A percentile compares a stretch with the other conserved stretches of the same genome.
Evolutionary conservation across 139 green algal species (phyloP).

Genomic region (Chlorella vulgaris): DNA sequence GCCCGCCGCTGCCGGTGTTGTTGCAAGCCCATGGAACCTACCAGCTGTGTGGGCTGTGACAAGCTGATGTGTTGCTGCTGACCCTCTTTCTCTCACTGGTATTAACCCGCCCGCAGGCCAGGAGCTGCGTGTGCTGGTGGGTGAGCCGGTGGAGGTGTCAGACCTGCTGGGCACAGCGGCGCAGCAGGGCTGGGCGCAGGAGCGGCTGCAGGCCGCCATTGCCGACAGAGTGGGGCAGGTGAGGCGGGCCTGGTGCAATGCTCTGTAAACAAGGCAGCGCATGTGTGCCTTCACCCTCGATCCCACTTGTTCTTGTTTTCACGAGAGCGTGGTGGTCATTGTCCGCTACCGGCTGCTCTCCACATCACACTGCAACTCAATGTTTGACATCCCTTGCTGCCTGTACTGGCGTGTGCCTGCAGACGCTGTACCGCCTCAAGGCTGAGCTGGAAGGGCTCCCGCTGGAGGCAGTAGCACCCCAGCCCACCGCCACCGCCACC

Average conservation of each 20-base stretch:
- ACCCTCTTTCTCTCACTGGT: too few species aligned
- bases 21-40: too few species aligned
- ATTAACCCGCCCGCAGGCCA: constrained; percentile 19
- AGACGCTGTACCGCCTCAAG: constrained; percentile 41
- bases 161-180: constrained; percentile 45
- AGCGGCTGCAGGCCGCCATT: constrained; percentile 60
- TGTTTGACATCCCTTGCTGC: not conserved
- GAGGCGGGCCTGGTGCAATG: not conserved
- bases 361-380: not conserved
- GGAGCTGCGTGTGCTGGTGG: constrained; percentile 76
- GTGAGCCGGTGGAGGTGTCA: constrained; percentile 66
- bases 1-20: too few species aligned
- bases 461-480: constrained; percentile 30
- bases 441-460: constrained; percentile 46
- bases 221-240: constrained; percentile 45
- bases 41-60: too few species aligned
- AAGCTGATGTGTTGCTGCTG: too few species aligned
- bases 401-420: not conserved
- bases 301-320: not conserved
- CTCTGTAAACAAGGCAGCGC: not conserved
- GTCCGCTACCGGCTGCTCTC: too few species aligned
- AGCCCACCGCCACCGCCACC: not conserved
- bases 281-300: too few species aligned
- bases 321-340: not conserved
- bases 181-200: constrained; percentile 53